Conservation (phyloP, 2,329 filamentous ascomycete genomes). For the Cladophialophora exuberans region DNA sequence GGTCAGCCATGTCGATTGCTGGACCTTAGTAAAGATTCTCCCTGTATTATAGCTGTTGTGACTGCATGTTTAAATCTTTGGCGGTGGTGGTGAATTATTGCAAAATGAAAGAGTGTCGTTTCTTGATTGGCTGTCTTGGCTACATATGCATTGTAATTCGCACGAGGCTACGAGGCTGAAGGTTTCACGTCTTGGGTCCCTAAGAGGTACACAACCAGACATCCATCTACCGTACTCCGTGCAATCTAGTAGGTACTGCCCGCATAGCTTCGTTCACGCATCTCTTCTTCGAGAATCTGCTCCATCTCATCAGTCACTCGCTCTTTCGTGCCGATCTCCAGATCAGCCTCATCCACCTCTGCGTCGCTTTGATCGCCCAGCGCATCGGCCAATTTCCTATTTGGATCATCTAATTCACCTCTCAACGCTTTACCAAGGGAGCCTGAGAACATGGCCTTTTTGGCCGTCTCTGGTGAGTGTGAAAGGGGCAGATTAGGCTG, state of each 20-base stretch:
- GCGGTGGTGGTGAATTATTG: neutral
- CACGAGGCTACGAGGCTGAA: slow-evolving; percentile 1
- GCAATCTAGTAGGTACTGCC: slow-evolving; percentile 23
- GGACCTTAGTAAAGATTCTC: too few species aligned
- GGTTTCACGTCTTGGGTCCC: neutral
- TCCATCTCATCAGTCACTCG: slow-evolving; percentile 31
- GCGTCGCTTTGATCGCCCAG: slow-evolving; percentile 35
- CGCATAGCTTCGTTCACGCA: slow-evolving; percentile 23
- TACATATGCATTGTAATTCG: too few species aligned
- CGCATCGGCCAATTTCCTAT: slow-evolving; percentile 32
- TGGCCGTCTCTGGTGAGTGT: neutral
- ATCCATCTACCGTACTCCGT: neutral
- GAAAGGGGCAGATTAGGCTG: neutral
- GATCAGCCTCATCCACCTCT: slow-evolving; percentile 32
- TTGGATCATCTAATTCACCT: slow-evolving; percentile 31
- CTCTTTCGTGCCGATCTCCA: slow-evolving; percentile 30
- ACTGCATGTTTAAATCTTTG: neutral
- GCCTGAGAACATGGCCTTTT: slow-evolving; percentile 20
- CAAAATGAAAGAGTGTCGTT: neutral
- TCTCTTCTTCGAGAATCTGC: slow-evolving; percentile 33
- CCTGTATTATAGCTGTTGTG: too few species aligned
- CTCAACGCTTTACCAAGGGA: slow-evolving; percentile 30
- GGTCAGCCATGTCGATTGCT: slow-evolving; percentile 62
- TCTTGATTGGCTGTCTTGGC: slow-evolving; percentile 1
- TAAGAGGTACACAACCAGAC: neutral